Conservation (phyloP, 371 early-diverging fungal genomes). For the Mortierella sp. region DNA sequence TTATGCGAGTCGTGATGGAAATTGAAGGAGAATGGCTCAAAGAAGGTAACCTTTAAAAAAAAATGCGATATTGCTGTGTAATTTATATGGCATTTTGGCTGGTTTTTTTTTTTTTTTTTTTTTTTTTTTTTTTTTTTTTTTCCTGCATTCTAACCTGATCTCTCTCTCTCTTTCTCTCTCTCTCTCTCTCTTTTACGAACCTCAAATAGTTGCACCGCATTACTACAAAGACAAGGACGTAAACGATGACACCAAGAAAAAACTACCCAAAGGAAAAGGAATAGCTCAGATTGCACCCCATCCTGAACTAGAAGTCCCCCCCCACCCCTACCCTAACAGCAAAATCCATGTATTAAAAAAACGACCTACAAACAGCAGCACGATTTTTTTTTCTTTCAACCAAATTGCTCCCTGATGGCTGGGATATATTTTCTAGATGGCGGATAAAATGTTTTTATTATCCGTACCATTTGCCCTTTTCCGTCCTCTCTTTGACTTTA, state of each 20-base stretch:
- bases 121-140: conserved; percentile 8
- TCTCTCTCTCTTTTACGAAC: conserved; percentile 6
- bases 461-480: conserved; percentile 59
- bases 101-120: neutral
- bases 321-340: conserved; percentile 20
- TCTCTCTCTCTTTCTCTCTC: neutral
- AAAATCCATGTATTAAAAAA: too few relatives aligned
- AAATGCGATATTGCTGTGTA: neutral
- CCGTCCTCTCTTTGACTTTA: conserved; percentile 31
- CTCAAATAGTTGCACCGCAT: conserved; percentile 71
- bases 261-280: conserved; percentile 66
- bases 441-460: conserved; percentile 6
- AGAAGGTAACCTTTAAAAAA: conserved; percentile 65
- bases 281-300: conserved; percentile 40
- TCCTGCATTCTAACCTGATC: conserved; percentile 1
- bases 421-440: too few relatives aligned
- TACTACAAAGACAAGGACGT: conserved; percentile 86
- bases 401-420: too few relatives aligned
- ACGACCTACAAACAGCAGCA: too few relatives aligned
- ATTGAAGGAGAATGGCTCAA: conserved; percentile 93
- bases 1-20: conserved; percentile 95
- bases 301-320: too few relatives aligned
- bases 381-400: too few relatives aligned
- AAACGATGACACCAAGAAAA: conserved; percentile 67
- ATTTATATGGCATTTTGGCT: neutral